Conservation (phyloP, 1,284 basidiomycete species). For the Sparassis latifolia region DNA sequence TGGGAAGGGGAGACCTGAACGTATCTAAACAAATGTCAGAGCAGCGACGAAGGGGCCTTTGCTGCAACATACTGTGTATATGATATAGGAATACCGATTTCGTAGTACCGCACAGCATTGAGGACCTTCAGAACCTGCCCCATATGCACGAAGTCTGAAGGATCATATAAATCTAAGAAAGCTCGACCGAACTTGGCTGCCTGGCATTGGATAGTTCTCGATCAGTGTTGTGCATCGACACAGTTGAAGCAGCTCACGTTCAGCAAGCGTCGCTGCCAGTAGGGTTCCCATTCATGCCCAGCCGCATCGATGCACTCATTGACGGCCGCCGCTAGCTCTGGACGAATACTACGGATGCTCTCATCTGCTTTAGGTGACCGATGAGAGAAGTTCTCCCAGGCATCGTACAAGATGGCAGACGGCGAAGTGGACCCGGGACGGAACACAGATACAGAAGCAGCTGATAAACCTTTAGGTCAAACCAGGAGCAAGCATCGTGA, state of each 20-base stretch:
- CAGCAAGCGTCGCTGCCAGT: slow-evolving; percentile 84
- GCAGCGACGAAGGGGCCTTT: slow-evolving; percentile 16
- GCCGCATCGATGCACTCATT: slow-evolving; percentile 94
- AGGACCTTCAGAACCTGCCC: slow-evolving; percentile 91
- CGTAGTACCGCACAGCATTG: slow-evolving; percentile 86
- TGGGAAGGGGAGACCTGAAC: slow-evolving; percentile 70
- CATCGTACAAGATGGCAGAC: slow-evolving; percentile 88
- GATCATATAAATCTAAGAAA: slow-evolving; percentile 90
- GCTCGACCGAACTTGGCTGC: slow-evolving; percentile 94
- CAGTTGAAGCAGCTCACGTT: slow-evolving; percentile 47
- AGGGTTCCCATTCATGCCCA: slow-evolving; percentile 84
- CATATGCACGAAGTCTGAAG: slow-evolving; percentile 87
- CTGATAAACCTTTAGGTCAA: slow-evolving; percentile 30
- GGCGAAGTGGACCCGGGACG: slow-evolving; percentile 89
- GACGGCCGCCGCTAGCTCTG: slow-evolving; percentile 83
- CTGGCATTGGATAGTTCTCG: slow-evolving; percentile 32
- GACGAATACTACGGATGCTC: slow-evolving; percentile 82
- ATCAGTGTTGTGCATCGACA: neutral
- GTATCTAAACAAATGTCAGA: slow-evolving; percentile 44
- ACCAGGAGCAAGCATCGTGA: neutral
- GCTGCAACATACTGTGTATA: slow-evolving; percentile 70
- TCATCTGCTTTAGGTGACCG: slow-evolving; percentile 91
- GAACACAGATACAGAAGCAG: slow-evolving; percentile 77
- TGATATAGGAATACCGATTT: slow-evolving; percentile 91
- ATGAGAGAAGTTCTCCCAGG: slow-evolving; percentile 81